Base-by-base conservation (phyloP, 2,329 filamentous ascomycete genomes). In the Colletotrichum scovillei region DNA sequence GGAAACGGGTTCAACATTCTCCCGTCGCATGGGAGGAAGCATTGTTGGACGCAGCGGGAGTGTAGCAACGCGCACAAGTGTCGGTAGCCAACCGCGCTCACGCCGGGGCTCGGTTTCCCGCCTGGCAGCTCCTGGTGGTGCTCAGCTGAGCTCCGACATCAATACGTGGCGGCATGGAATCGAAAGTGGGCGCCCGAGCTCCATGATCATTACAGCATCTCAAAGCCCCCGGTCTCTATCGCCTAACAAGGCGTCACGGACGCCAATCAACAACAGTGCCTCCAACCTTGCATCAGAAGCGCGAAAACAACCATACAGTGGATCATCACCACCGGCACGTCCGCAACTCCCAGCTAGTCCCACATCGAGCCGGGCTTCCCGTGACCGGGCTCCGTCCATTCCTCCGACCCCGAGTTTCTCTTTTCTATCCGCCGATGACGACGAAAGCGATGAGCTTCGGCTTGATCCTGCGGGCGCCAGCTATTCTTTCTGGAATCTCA, bases 141-240 rank as follows among this genome's bases (percentile, higher is more conserved):
- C 79, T 49, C 82, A 83, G 58, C 72, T 82, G 24, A 83, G 78
- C 67, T 86, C 92, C 1, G 96, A 98, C 75, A 98, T 98, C 76
- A 88, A 97, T 76, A 93, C 91, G 63, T 99, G 96, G 96, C 91
- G 95, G 4, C 94, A 97, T 68, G 88, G 87, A 24, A 85, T 91
- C 14, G 88, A 89, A 58, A 82, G 83, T 22, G 83, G 81, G 12
- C 81, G 85, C 19, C 81, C 82, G 1, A 81, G 80, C 62, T 82
- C 83, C 30, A 80, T 84, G 28, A 76, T 67, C 6, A 79, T 80
- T 32, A 84, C 84, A 0, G 81, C 86, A 0, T 79, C 82, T 5
- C 81, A 84, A n/a, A 88, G 84, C 69, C 88, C 90, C 74, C 85
- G 90, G 12, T 91, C 89, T 3, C 77, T 88, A 3, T 91, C 90